phyloP scores from a whole-genome alignment of 345 rosid species.

The Citrus sp. region DNA sequence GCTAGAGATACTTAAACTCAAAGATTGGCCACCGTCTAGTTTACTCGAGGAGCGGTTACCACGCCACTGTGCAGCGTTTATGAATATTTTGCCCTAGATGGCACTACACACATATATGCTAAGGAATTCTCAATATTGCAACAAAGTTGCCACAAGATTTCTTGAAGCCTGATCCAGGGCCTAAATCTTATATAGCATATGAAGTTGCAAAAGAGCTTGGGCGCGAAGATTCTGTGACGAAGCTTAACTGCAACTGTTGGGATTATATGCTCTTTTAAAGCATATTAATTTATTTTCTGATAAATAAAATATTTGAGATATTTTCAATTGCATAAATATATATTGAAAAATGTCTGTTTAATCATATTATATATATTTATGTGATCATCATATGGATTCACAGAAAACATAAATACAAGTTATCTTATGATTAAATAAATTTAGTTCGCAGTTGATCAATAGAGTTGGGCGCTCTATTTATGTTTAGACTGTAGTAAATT shows the following conservation, averaged over 20 bases:
- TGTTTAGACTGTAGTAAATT: no score
- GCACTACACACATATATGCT: slow-evolving; percentile 42
- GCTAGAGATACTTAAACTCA: slow-evolving; percentile 3
- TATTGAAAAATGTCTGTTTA: no score
- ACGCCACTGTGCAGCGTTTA: slow-evolving; percentile 42
- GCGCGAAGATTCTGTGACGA: slow-evolving; percentile 64
- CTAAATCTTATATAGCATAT: slow-evolving; percentile 52
- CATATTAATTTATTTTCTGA: no score
- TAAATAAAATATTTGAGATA: no score
- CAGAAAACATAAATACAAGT: no score
- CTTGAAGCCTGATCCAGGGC: slow-evolving; percentile 52
- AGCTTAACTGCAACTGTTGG: slow-evolving; percentile 36
- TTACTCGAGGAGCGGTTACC: slow-evolving; percentile 44
- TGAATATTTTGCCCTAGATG: slow-evolving; percentile 36
- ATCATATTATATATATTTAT: no score
- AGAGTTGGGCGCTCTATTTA: no score
- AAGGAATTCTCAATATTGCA: slow-evolving; percentile 44
- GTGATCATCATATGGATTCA: no score
- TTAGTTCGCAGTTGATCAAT: no score
- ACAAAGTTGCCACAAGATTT: slow-evolving; percentile 27
- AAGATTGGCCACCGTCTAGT: slow-evolving; percentile 63
- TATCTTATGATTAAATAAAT: no score
- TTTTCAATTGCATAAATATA: no score
- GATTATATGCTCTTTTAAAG: no score
- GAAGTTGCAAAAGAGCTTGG: slow-evolving; percentile 54